Conservation (phyloP, 345 rosid species). For the Triadica sebifera region DNA sequence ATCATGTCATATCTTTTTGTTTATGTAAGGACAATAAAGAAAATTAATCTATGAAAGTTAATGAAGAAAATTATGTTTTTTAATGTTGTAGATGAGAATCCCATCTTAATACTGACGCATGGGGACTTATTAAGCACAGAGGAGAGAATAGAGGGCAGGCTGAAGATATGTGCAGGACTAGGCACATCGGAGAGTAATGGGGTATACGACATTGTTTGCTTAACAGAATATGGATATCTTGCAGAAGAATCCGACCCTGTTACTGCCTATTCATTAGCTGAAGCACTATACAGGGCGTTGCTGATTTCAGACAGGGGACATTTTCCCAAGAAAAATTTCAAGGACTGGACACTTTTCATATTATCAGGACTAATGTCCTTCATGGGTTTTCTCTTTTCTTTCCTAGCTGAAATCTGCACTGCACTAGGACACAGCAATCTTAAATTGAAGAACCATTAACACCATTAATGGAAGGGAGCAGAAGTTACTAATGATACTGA, state of each 20-base stretch:
- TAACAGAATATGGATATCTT: slow-evolving; percentile 53
- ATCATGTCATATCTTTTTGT: too few species aligned
- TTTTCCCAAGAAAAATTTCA: slow-evolving; percentile 33
- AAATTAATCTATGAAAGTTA: neutral
- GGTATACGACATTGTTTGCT: slow-evolving; percentile 49
- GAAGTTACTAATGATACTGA: too few species aligned
- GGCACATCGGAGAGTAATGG: slow-evolving; percentile 41
- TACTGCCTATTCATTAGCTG: slow-evolving; percentile 41
- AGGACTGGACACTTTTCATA: slow-evolving; percentile 34
- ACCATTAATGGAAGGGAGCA: neutral
- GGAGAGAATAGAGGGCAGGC: slow-evolving; percentile 50
- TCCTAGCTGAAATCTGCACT: slow-evolving; percentile 44
- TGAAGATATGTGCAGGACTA: slow-evolving; percentile 43
- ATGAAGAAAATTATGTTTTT: neutral
- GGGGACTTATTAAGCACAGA: slow-evolving; percentile 49
- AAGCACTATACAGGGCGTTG: slow-evolving; percentile 52
- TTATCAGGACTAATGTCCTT: slow-evolving; percentile 39
- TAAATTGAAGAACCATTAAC: neutral
- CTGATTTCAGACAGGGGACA: slow-evolving; percentile 53
- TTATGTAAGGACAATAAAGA: too few species aligned
- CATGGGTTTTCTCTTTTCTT: slow-evolving; percentile 34
- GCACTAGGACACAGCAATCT: slow-evolving; percentile 33
- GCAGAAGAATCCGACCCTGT: slow-evolving; percentile 54
- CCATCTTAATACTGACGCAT: slow-evolving; percentile 50
- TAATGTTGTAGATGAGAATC: slow-evolving; percentile 46